phyloP scores from a whole-genome alignment of 768 basidiomycete species.

The Tricholoma furcatifolium region DNA sequence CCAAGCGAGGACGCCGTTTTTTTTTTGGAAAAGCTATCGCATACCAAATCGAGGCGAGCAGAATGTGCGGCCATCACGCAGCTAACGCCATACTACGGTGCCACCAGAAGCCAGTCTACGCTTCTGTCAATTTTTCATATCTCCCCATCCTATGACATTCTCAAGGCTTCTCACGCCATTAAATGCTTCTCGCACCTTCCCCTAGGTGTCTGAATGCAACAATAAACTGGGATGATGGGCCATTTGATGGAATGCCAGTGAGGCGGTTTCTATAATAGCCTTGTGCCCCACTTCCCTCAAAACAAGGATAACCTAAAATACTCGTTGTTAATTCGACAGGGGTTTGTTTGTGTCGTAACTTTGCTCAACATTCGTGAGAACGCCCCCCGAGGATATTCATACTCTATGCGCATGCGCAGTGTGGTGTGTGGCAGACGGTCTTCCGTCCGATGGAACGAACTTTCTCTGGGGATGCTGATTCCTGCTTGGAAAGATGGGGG shows the following conservation, averaged over 20 bases:
- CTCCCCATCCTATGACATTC: neutral
- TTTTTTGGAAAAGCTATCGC: neutral
- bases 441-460: no score
- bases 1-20: neutral
- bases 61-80: conserved; percentile 13
- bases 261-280: no score
- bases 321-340: conserved; percentile 1
- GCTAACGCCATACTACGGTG: conserved; percentile 6
- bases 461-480: neutral
- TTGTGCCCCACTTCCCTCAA: neutral
- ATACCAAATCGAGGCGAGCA: neutral
- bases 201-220: no score
- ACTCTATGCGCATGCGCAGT: no score
- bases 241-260: no score
- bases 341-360: neutral
- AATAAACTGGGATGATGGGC: no score
- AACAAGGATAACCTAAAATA: neutral
- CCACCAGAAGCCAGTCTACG: conserved; percentile 9
- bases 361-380: conserved; percentile 9
- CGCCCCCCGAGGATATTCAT: neutral
- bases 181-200: neutral
- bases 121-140: neutral
- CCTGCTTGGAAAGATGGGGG: neutral
- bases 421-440: no score
- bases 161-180: neutral